These are phyloP conservation scores for Macrolepiota dolichaula DNA, from an alignment of 768 basidiomycete genomes.

Conservation along the genomic window DNA sequence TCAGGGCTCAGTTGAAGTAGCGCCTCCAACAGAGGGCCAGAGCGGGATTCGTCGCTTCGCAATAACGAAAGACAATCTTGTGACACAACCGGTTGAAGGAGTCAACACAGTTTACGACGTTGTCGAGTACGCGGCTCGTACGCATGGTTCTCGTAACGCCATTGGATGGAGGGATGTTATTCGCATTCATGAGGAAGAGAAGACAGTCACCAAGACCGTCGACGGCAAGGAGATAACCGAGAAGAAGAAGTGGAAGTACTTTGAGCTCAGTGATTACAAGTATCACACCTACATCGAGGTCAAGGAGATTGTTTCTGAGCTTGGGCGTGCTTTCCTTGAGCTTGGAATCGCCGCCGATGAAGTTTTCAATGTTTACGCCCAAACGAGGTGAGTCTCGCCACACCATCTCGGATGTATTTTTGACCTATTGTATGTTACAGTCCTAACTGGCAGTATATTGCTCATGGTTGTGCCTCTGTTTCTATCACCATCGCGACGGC, in stretches of 20 bases:
- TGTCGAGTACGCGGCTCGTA: slow-evolving; percentile 67
- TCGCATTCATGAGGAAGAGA: slow-evolving; percentile 75
- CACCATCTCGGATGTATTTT: background rate
- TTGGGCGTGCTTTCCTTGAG: slow-evolving; percentile 70
- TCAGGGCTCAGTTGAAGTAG: slow-evolving; percentile 62
- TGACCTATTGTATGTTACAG: slow-evolving; percentile 1
- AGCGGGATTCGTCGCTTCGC: slow-evolving; percentile 56
- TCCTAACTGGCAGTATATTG: slow-evolving; percentile 81
- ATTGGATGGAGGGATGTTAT: slow-evolving; percentile 79
- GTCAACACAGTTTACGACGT: slow-evolving; percentile 83
- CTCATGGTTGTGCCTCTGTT: slow-evolving; percentile 77
- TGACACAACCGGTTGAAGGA: slow-evolving; percentile 66
- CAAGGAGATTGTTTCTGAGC: slow-evolving; percentile 56
- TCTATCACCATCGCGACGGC: slow-evolving; percentile 87
- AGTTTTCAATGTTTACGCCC: slow-evolving; percentile 88
- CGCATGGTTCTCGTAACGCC: slow-evolving; percentile 71
- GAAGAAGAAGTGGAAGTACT: slow-evolving; percentile 96
- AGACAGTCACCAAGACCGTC: slow-evolving; percentile 81
- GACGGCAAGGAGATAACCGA: slow-evolving; percentile 81
- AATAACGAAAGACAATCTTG: slow-evolving; percentile 51
- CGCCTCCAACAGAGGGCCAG: slow-evolving; percentile 41
- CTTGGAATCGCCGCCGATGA: slow-evolving; percentile 65
- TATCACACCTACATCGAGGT: slow-evolving; percentile 75
- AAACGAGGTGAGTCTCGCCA: slow-evolving; percentile 60
- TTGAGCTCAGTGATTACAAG: slow-evolving; percentile 86